These are phyloP conservation scores for Dryas integrifolia DNA, from an alignment of 331 rosid genomes.

Conservation along the genomic window DNA sequence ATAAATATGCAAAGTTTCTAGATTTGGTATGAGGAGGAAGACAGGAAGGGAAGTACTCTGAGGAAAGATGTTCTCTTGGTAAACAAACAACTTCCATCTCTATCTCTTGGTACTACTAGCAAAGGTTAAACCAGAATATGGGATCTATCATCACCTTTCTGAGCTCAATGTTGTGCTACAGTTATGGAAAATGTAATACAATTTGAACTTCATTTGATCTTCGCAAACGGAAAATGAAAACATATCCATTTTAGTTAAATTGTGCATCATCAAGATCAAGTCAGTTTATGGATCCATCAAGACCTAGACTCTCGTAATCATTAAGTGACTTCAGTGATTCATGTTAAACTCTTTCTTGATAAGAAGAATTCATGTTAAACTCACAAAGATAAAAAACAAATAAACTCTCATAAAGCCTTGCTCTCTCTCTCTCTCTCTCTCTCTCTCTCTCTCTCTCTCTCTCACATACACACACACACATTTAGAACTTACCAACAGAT, in stretches of 20 bases:
- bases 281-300: not conserved
- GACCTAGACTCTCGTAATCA: not conserved
- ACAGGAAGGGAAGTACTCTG: too few species aligned
- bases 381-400: not conserved
- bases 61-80: not conserved
- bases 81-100: not conserved
- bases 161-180: too few species aligned
- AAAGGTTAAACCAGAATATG: not conserved
- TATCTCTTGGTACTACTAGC: not conserved
- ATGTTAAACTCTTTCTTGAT: not conserved
- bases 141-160: not conserved
- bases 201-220: not conserved
- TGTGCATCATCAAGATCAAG: not conserved
- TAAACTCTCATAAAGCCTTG: not conserved
- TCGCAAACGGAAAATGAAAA: not conserved
- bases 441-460: too few species aligned
- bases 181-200: not conserved
- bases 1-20: not conserved
- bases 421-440: not conserved
- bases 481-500: constrained; percentile 37
- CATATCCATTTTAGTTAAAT: too few species aligned
- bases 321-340: not conserved
- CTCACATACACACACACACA: constrained; percentile 4
- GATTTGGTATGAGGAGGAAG: not conserved
- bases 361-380: not conserved